Evolutionary conservation across 345 rosid genomes (phyloP).

Genomic region (Hibiscus tridactylites): DNA sequence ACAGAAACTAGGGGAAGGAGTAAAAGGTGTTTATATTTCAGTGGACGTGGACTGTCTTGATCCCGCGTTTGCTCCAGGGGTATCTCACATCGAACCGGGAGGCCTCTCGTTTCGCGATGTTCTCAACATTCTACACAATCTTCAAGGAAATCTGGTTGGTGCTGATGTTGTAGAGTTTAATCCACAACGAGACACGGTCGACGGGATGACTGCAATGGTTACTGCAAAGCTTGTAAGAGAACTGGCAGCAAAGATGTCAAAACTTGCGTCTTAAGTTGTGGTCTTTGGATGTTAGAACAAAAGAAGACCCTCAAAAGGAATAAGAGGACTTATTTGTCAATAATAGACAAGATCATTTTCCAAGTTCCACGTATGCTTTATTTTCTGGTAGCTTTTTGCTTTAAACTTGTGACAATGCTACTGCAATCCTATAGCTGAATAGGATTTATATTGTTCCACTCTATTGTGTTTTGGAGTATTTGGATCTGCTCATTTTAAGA

Average conservation of each 20-base stretch:
- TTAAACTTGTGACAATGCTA: not conserved
- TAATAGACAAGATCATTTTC: not conserved
- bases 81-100: slow-evolving; percentile 96
- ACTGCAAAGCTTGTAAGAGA: slow-evolving; percentile 97
- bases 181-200: slow-evolving; percentile 97
- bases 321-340: not conserved
- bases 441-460: not conserved
- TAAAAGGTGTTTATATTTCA: slow-evolving; percentile 85
- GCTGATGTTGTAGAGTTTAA: slow-evolving; percentile 97
- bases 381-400: not conserved
- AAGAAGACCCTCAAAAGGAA: not conserved
- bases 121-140: slow-evolving; percentile 82
- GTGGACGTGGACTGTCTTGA: slow-evolving; percentile 92
- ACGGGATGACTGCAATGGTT: slow-evolving; percentile 98
- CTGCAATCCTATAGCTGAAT: not conserved
- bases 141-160: slow-evolving; percentile 74
- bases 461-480: no score
- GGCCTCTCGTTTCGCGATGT: slow-evolving; percentile 93
- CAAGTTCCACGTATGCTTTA: not conserved
- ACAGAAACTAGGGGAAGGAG: slow-evolving; percentile 97
- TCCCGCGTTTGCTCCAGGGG: slow-evolving; percentile 98
- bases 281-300: not conserved
- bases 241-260: slow-evolving; percentile 81
- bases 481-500: no score
- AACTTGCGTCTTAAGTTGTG: not conserved